A percentile compares a stretch with the other conserved stretches of the same genome.
These are phyloP conservation scores for Lipomyces japonicus DNA, from an alignment of 805 yeast species.

Conservation along the genomic window DNA sequence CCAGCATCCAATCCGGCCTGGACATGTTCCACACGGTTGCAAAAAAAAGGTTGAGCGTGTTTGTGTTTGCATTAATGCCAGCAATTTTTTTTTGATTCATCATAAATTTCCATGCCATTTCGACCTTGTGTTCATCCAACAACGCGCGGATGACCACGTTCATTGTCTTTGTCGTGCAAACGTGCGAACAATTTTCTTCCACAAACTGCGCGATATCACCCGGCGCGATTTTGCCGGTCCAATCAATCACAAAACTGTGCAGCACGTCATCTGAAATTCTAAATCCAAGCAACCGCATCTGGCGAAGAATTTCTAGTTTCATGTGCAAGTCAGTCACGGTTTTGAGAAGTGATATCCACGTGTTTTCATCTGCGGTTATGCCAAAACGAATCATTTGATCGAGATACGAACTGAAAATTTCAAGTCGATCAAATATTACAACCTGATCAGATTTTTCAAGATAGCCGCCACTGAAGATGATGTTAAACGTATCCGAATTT, in stretches of 20 bases:
- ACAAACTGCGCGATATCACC: slow-evolving; percentile 1
- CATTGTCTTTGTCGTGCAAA: neutral
- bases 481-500: slow-evolving; percentile 14
- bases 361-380: slow-evolving; percentile 6
- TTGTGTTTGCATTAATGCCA: slow-evolving; percentile 1
- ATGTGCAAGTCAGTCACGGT: slow-evolving; percentile 2
- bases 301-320: slow-evolving; percentile 8
- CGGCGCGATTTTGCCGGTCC: neutral
- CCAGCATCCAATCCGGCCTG: slow-evolving; percentile 18
- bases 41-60: slow-evolving; percentile 15
- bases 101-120: slow-evolving; percentile 15
- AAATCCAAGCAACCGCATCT: slow-evolving; percentile 12
- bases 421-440: slow-evolving; percentile 1
- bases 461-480: neutral
- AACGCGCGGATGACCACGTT: slow-evolving; percentile 6
- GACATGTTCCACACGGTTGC: neutral
- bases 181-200: neutral
- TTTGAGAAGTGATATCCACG: slow-evolving; percentile 10
- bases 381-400: neutral
- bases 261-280: slow-evolving; percentile 1
- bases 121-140: neutral
- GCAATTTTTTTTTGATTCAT: slow-evolving; percentile 1
- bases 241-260: slow-evolving; percentile 5
- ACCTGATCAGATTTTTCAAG: neutral
- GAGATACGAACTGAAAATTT: neutral